Base-by-base conservation (phyloP, 768 basidiomycete genomes). In the Phallus indusiatus region DNA sequence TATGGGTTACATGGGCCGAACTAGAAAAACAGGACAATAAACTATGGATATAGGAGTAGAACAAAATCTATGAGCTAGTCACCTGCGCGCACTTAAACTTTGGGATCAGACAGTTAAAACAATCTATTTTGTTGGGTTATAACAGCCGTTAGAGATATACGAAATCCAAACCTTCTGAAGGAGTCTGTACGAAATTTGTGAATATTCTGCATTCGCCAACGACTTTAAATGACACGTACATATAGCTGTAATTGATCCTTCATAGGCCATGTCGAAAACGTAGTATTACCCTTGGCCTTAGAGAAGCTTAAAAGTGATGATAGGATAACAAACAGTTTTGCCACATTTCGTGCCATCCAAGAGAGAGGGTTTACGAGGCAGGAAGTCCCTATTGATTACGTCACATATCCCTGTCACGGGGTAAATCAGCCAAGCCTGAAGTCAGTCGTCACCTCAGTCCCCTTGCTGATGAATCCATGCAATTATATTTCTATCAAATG, bases 101-200 rank as follows among this genome's bases (percentile, higher is more conserved):
- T 0, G 94, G 93, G 16, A 99, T 77, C 56, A 92, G 78, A 70
- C 95, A 99, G 71, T 99, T 98, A 78, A 99, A 99, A 72, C 94
- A 97, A 18, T 61, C 61, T 53, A 46, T 35, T 33, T 16, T 21
- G 3, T 28, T 54, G 18, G 3, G 17, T 16, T 10, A 54, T 22
- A 2, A 2, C 28, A 42, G n/a, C 12, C 2, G 28, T 54, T 14
- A 54, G 20, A 28, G 24, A 36, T 5, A 4, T 36, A 54, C 3
- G 17, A 24, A 28, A 47, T 49, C 11, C 55, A 33, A 49, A 56
- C 57, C 50, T 35, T 59, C 52, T 24, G 57, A 51, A 34, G 57
- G 48, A 16, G 24, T 49, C 57, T 59, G 10, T 28, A 10, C 11
- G n/a, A 56, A 59, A 8, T 37, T n/a, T 34, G 50, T 18, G 11